These are phyloP conservation scores for Calycina marina DNA, from an alignment of 2,329 filamentous ascomycete species.

Conservation along the genomic window DNA sequence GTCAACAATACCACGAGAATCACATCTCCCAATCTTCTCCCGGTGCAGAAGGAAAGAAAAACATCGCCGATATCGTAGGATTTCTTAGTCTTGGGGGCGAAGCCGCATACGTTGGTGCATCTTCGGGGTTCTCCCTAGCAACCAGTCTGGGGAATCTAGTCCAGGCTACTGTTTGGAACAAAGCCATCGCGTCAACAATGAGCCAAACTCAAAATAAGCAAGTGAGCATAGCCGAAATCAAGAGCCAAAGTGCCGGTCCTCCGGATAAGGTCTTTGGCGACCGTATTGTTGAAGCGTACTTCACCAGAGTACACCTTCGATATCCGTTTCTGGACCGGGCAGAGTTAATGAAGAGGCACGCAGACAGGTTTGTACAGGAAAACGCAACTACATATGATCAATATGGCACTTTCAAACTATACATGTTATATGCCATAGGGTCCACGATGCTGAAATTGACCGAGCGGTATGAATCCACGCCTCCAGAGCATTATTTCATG, in stretches of 20 bases:
- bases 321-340: conserved; percentile 34
- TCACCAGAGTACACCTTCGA: conserved; percentile 30
- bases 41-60: conserved; percentile 10
- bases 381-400: conserved; percentile 26
- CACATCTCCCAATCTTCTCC: conserved; percentile 5
- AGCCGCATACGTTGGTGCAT: conserved; percentile 33
- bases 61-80: conserved; percentile 32
- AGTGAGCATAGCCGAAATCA: conserved; percentile 24
- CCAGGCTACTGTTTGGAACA: conserved; percentile 38
- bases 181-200: conserved; percentile 25
- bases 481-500: conserved; percentile 31
- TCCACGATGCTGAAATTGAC: conserved; percentile 33
- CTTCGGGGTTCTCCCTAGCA: conserved; percentile 33
- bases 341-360: conserved; percentile 30
- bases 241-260: conserved; percentile 29
- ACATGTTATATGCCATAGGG: conserved; percentile 36
- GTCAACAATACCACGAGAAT: conserved; percentile 3
- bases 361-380: conserved; percentile 24
- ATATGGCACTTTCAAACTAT: conserved; percentile 35
- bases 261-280: conserved; percentile 31
- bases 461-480: conserved; percentile 28
- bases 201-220: conserved; percentile 11
- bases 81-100: conserved; percentile 33
- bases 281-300: conserved; percentile 30
- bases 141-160: conserved; percentile 37